Evolutionary conservation across 2,329 filamentous ascomycete genomes (phyloP).

Genomic region (Bipolaris bicolor): DNA sequence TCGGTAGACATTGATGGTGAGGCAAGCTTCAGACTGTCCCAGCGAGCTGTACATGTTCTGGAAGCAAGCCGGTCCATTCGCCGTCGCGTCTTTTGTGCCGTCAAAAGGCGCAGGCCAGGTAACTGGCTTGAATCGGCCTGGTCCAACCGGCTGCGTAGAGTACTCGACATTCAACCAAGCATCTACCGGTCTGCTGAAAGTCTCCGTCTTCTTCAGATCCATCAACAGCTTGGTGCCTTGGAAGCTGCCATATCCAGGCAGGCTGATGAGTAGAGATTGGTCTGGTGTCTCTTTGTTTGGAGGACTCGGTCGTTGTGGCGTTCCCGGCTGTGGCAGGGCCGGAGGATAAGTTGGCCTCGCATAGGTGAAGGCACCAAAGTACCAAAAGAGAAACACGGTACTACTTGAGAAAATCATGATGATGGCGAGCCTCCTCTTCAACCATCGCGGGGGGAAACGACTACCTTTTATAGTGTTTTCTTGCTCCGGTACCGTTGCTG

Average conservation of each 20-base stretch:
- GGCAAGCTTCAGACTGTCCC: conserved; percentile 43
- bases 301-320: conserved; percentile 13
- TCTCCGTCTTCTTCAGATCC: conserved; percentile 41
- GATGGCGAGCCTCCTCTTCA: conserved; percentile 22
- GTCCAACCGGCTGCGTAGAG: conserved; percentile 50
- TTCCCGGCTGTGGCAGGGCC: conserved; percentile 2
- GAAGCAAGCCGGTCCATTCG: conserved; percentile 53
- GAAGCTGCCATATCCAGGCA: conserved; percentile 53
- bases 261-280: conserved; percentile 32
- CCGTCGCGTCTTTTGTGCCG: conserved; percentile 48
- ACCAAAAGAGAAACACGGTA: conserved; percentile 30
- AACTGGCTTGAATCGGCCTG: conserved; percentile 51
- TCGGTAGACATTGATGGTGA: conserved; percentile 43
- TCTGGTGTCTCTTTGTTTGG: conserved; percentile 16
- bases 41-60: conserved; percentile 49
- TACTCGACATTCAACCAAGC: conserved; percentile 59
- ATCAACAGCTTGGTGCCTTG: conserved; percentile 48
- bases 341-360: conserved; percentile 13
- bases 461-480: conserved; percentile 11
- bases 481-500: conserved; percentile 3
- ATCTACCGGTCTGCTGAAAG: conserved; percentile 49
- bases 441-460: conserved; percentile 22
- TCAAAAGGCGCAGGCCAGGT: conserved; percentile 52
- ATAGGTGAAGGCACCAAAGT: conserved; percentile 27
- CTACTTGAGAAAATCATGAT: conserved; percentile 31